Base-by-base conservation (phyloP, 169 alveolate species). In the Cryptosporidium sp. region DNA sequence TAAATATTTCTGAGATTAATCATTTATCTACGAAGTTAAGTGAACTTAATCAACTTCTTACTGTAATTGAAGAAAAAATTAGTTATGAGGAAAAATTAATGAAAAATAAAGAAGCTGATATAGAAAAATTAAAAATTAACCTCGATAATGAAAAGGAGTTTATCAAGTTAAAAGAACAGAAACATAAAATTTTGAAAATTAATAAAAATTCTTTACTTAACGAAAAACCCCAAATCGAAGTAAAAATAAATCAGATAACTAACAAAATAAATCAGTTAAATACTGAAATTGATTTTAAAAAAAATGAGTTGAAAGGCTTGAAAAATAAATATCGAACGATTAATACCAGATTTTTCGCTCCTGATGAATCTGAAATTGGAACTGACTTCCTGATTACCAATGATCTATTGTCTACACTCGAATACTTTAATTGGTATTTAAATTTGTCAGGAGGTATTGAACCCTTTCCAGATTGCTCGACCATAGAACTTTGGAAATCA, bases 401-500 rank as follows among this genome's bases (percentile, higher is more conserved):
- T 26, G 72, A 65, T 33, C 1, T 65, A 37, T 18, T 12, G 0
- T 37, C 70, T 7, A 73, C 86, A 7, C 58, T 73, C 12, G 18
- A 62, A 62, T 80, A 80, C n/a, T 39, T 70, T 44, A 70, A 70
- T 42, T 70, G 73, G 56, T 1, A 33, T 26, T 18, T 14, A 0
- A 29, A n/a, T 26, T 2, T 18, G 0, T 33, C 73, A 0, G 18
- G 8, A 21, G 51, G 3, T 1, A 16, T 67, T 26, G 33, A 37
- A 9, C 18, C 45, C 6, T 21, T 39, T 44, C 89, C 89, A 12
- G 62, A 42, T 12, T 14, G n/a, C 1, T 23, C 61, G 9, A 16
- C 48, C 2, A 31, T 62, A 29, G 39, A 80, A 26, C 21, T 73
- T 16, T 80, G 89, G 89, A 80, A 35, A 62, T 35, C 51, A 18